Evolutionary conservation across 352 stramenopile species (phyloP).

Genomic region (Achlya hypogyna): DNA sequence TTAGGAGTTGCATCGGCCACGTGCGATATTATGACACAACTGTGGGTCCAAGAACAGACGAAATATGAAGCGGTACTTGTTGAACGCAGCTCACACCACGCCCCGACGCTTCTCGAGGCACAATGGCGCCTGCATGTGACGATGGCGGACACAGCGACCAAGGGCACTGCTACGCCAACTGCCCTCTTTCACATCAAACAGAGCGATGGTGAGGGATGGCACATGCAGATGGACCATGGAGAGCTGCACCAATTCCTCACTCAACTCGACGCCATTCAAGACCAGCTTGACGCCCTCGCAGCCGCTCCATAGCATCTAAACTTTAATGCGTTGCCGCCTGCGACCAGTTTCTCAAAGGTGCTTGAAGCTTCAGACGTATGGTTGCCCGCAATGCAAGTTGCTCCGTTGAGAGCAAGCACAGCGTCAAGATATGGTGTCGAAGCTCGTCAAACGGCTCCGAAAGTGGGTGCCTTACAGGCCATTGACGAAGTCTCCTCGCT

Average conservation of each 20-base stretch:
- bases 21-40: neutral
- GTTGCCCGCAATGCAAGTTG: no score
- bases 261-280: conserved; percentile 16
- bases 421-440: no score
- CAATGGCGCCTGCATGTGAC: conserved; percentile 13
- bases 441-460: no score
- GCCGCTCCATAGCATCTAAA: neutral
- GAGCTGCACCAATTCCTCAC: conserved; percentile 6
- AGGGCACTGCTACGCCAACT: neutral
- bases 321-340: no score
- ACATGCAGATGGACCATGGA: conserved; percentile 15
- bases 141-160: neutral
- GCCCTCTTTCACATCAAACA: conserved; percentile 2
- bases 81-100: neutral
- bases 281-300: neutral
- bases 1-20: neutral
- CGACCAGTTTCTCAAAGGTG: no score
- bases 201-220: neutral
- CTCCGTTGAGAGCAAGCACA: no score
- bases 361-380: no score
- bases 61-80: neutral
- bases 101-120: neutral
- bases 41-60: neutral
- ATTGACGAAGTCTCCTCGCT: no score
- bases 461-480: no score